These are phyloP conservation scores for Fusarium robinianum DNA, from an alignment of 2,329 filamentous ascomycete genomes.

Conservation along the genomic window DNA sequence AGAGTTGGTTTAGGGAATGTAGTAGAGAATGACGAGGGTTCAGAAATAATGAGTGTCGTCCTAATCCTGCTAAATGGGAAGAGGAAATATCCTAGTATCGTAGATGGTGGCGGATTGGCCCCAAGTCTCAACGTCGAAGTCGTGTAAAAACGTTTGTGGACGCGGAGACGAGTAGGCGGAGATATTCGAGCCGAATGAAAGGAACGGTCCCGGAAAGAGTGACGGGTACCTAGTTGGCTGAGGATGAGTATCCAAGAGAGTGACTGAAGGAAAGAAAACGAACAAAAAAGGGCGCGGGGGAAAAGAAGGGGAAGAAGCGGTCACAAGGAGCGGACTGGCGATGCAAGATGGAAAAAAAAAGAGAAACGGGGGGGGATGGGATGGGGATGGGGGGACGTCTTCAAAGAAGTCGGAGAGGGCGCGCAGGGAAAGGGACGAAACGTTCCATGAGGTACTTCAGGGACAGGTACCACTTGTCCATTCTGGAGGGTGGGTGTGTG, in stretches of 20 bases:
- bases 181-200: conserved; percentile 45
- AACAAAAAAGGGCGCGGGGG: conserved; percentile 45
- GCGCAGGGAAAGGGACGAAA: no score
- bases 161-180: conserved; percentile 29
- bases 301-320: conserved; percentile 47
- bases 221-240: conserved; percentile 51
- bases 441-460: conserved; percentile 16
- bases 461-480: conserved; percentile 17
- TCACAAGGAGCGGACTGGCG: conserved; percentile 44
- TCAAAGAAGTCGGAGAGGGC: no score
- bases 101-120: conserved; percentile 21
- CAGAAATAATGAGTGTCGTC: conserved; percentile 41
- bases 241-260: conserved; percentile 50
- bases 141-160: conserved; percentile 23
- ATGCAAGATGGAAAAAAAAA: conserved; percentile 44
- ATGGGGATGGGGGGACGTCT: conserved; percentile 44
- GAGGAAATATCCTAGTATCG: conserved; percentile 28
- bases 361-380: conserved; percentile 43
- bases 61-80: conserved; percentile 32
- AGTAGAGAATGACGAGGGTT: conserved; percentile 27
- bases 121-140: conserved; percentile 29
- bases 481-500: conserved; percentile 17
- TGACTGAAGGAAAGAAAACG: conserved; percentile 56
- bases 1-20: conserved; percentile 25
- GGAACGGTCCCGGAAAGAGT: conserved; percentile 57